These are phyloP conservation scores for Diplodia intermedia DNA, from an alignment of 2,329 filamentous ascomycete genomes.

Conservation along the genomic window DNA sequence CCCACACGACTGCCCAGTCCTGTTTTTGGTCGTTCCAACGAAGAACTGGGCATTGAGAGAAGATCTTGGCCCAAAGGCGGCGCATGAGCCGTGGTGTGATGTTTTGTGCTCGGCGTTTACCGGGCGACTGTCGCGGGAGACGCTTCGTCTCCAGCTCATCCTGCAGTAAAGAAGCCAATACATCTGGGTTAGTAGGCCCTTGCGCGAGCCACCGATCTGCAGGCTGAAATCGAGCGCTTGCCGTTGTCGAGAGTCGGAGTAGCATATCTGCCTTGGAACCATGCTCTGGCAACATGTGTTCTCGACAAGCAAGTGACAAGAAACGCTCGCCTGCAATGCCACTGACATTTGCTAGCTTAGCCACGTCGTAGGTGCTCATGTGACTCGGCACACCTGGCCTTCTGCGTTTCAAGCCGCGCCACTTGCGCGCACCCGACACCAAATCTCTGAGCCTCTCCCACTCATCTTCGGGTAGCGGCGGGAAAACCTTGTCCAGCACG, in stretches of 20 bases:
- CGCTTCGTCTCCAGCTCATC: constrained; percentile 18
- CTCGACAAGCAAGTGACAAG: constrained; percentile 20
- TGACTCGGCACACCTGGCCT: constrained; percentile 34
- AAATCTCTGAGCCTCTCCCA: constrained; percentile 54
- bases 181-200: neutral
- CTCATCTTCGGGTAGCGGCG: constrained; percentile 54
- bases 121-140: constrained; percentile 20
- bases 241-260: constrained; percentile 1
- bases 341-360: constrained; percentile 21
- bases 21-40: constrained; percentile 39
- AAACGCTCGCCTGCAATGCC: constrained; percentile 22
- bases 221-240: neutral
- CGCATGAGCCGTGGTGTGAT: constrained; percentile 55
- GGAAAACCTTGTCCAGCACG: constrained; percentile 51
- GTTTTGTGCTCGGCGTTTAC: constrained; percentile 40
- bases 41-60: constrained; percentile 50
- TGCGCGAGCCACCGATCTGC: constrained; percentile 14
- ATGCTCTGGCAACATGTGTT: neutral
- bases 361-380: constrained; percentile 22
- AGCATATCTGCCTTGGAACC: constrained; percentile 29
- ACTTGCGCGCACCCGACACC: constrained; percentile 43
- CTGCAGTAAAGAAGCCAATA: constrained; percentile 6
- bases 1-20: constrained; percentile 48
- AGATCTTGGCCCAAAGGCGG: constrained; percentile 53
- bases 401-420: constrained; percentile 39